Base-by-base conservation (phyloP, 2,329 filamentous ascomycete genomes). In the Ascosphaera apis region DNA sequence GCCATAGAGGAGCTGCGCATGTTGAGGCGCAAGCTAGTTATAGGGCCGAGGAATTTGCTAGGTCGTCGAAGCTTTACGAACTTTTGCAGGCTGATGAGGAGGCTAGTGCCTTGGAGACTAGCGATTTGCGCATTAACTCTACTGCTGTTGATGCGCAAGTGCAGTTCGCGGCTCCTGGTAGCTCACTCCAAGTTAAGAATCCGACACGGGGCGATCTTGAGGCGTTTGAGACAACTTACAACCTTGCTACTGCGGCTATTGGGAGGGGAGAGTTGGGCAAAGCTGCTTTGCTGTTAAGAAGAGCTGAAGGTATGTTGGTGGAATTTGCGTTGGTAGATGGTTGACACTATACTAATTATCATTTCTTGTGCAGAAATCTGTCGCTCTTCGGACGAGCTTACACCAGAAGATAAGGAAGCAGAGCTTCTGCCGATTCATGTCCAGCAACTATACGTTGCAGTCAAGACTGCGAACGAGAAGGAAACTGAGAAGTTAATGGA, bases 151-250 rank as follows among this genome's bases (percentile, higher is more conserved):
- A 73, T 48, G 69, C 70, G 25, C 71, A 75, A 46, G 48, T 72
- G 36, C 63, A 70, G 44, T 76, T 70, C 70, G 56, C 61, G 31
- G 65, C 65, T 31, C 55, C 62, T 38, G 57, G 62, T 17, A 55
- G 65, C 39, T 48, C 62, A 25, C 61, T 62, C 27, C 55, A 58
- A 39, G 65, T 63, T 49, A 65, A 62, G 48, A 63, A 64, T 46
- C 61, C 65, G 4, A 60, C 54, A 15, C 57, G 66, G 43, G 68
- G 72, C 45, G 70, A 73, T 45, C 47, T 75, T 37, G 67, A 74
- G 40, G 62, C 66, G 0, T 75, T 75, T 40, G 71, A 76, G 49
- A 74, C 66, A 3, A 63, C 68, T 2, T 76, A 70, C 52, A 75
- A 76, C 50, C 66, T 67, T 6, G 71, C 69, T 25, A 75, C 71